Conservation (phyloP, 495 filamentous ascomycete genomes). For the Neurospora sp. region DNA sequence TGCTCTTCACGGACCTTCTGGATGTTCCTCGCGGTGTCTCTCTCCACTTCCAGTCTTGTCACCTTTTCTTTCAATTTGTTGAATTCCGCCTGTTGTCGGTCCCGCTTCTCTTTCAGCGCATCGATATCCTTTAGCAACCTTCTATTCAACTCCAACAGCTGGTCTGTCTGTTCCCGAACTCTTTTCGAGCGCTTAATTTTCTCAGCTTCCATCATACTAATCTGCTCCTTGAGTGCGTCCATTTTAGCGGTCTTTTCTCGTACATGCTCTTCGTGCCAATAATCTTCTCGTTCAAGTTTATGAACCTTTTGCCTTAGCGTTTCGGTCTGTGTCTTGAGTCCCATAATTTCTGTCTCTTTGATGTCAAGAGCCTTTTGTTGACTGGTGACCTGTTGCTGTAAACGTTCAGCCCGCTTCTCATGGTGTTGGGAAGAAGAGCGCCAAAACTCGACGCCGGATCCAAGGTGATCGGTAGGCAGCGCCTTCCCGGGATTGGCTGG, state of each 20-base stretch:
- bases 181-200: not conserved
- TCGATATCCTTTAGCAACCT: not conserved
- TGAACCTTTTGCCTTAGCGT: not conserved
- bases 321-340: not conserved
- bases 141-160: not conserved
- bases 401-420: not conserved
- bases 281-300: not conserved
- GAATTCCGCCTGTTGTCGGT: not conserved
- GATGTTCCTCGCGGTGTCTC: not conserved
- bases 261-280: not conserved
- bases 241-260: not conserved
- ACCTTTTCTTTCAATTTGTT: not conserved
- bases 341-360: not conserved
- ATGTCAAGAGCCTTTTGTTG: not conserved
- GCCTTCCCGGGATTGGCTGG: not conserved
- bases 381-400: not conserved
- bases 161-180: not conserved
- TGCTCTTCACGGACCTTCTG: not conserved
- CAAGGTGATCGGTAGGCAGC: not conserved
- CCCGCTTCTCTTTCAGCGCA: not conserved
- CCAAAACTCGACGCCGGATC: not conserved
- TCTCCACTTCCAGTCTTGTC: not conserved
- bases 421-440: not conserved
- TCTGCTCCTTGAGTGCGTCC: not conserved
- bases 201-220: not conserved